Conservation (phyloP, 441 rosid species). For the Cnidoscolus chayamansa region DNA sequence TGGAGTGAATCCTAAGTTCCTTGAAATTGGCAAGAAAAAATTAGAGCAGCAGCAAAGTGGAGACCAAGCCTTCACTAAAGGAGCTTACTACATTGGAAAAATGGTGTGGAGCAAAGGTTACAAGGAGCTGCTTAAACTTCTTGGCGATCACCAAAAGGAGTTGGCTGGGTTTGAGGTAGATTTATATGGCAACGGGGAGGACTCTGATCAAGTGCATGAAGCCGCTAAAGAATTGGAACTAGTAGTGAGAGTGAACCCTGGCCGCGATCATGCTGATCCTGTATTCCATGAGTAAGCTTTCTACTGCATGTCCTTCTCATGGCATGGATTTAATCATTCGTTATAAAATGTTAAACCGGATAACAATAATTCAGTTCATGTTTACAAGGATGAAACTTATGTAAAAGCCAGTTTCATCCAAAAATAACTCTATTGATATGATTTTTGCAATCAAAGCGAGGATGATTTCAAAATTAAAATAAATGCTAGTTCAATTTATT, state of each 20-base stretch:
- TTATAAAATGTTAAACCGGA: not conserved
- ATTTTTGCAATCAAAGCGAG: not conserved
- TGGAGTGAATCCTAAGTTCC: constrained; percentile 91
- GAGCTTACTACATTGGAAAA: constrained; percentile 84
- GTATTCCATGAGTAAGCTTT: constrained; percentile 80
- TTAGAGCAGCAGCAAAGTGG: constrained; percentile 53
- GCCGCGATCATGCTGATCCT: constrained; percentile 83
- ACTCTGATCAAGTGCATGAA: constrained; percentile 61
- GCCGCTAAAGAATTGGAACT: constrained; percentile 60
- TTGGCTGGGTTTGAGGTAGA: constrained; percentile 71
- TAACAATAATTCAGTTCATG: not conserved
- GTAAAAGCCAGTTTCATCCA: not conserved
- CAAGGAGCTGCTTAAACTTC: constrained; percentile 76
- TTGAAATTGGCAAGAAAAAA: constrained; percentile 71
- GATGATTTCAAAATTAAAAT: not conserved
- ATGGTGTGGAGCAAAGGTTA: constrained; percentile 98
- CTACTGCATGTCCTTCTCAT: constrained; percentile 9
- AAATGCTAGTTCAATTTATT: too few species aligned
- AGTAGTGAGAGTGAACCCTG: constrained; percentile 66
- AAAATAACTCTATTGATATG: not conserved
- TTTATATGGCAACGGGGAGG: constrained; percentile 87
- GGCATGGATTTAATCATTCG: not conserved
- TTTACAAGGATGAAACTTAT: not conserved
- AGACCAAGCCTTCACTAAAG: constrained; percentile 57
- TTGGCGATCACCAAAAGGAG: constrained; percentile 64